Base-by-base conservation (phyloP, 2,329 filamentous ascomycete genomes). In the Aspergillus hortae region DNA sequence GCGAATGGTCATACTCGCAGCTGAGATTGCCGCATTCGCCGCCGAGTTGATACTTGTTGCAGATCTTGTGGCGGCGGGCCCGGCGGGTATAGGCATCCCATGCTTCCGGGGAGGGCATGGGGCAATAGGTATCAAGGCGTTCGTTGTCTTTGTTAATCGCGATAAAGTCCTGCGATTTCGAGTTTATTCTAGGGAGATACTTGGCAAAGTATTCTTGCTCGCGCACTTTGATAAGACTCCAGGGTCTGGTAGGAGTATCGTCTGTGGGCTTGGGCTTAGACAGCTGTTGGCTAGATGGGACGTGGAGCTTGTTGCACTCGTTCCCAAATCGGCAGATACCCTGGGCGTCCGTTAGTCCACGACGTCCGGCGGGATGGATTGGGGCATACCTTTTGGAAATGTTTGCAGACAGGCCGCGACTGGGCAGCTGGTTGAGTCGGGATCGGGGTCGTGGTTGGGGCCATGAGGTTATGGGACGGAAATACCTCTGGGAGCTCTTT, bases 401-500 rank as follows among this genome's bases (percentile, higher is more conserved):
- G 65, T 35, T 62, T 65, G 58, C 68, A 70, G 19, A 69, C 32
- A 6, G 53, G 55, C 44, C 59, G 66, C 25, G 49, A 46, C 41
- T 42, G 19, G 27, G 46, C 35, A 30, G 49, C 48, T 27, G 47
- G 3, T 15, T 40, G 47, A 36, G 46, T 55, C 6, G 30, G 27
- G 10, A 7, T 30, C 7, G 27, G 27, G 27, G 27, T 23, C 6
- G 23, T 48, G 36, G 38, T 52, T 44, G 40, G 54, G 49, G 61
- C 56, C n/a, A 77, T 57, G 14, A 71, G 65, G 27, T 30, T 30
- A 1, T 62, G 62, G n/a, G 66, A 71, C 52, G 78, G 74, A 57
- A 85, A 85, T 14, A 84, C 71, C 0, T 73, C 72, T 1, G 74
- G 75, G 9, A 84, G 67, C 51, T 82, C 77, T 33, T 78, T 77